Percentiles rank a stretch among this genome's conserved stretches.
These are phyloP conservation scores for Cytospora schulzeri DNA, from an alignment of 2,329 filamentous ascomycete species.

Conservation along the genomic window DNA sequence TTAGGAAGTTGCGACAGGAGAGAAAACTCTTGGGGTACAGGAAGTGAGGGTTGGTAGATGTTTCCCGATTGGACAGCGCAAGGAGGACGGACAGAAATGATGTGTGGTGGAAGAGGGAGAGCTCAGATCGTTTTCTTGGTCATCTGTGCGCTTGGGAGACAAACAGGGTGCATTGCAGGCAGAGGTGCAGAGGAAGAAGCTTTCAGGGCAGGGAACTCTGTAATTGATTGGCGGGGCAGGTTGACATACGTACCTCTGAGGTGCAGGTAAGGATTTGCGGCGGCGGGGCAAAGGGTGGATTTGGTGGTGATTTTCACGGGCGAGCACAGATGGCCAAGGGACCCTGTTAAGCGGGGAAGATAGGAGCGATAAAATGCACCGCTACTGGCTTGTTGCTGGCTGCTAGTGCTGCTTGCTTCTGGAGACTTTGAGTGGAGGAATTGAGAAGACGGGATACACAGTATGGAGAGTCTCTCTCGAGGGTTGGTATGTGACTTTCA, in stretches of 20 bases:
- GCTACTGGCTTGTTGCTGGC: constrained; percentile 1
- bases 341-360: constrained; percentile 25
- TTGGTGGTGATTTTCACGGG: constrained; percentile 19
- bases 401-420: neutral
- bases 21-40: neutral
- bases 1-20: neutral
- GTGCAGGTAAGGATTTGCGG: constrained; percentile 28
- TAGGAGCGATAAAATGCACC: constrained; percentile 23
- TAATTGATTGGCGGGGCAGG: constrained; percentile 22
- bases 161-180: constrained; percentile 9
- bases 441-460: neutral
- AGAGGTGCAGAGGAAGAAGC: constrained; percentile 19
- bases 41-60: neutral
- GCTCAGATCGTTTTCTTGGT: constrained; percentile 16
- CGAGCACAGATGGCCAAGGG: constrained; percentile 13
- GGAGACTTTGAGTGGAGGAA: neutral
- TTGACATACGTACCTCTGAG: constrained; percentile 13
- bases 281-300: constrained; percentile 23
- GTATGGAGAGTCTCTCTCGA: neutral
- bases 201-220: constrained; percentile 15
- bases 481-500: neutral
- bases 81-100: constrained; percentile 10
- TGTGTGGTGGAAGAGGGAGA: neutral
- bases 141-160: constrained; percentile 11
- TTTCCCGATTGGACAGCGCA: constrained; percentile 14